Conservation (phyloP, 495 filamentous ascomycete genomes). For the Aspergillus carlsbadensis region DNA sequence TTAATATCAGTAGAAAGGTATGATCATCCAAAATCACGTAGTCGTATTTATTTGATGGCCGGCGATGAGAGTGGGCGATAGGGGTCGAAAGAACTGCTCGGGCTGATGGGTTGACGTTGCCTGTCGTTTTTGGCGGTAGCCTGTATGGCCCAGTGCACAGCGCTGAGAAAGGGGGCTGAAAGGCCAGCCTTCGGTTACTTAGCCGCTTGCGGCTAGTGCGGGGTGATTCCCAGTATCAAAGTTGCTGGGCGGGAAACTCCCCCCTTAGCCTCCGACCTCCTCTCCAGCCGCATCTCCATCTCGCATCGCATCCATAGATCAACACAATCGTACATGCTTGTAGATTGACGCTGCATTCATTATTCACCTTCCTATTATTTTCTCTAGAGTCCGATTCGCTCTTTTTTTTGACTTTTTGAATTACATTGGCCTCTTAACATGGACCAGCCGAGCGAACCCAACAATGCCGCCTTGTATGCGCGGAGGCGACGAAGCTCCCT, state of each 20-base stretch:
- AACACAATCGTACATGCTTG: background rate
- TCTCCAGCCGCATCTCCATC: slow-evolving; percentile 8
- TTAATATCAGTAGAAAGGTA: slow-evolving; percentile 42
- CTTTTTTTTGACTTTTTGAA: slow-evolving; percentile 1
- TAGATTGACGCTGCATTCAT: slow-evolving; percentile 1
- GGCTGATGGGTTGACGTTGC: slow-evolving; percentile 68
- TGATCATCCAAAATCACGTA: slow-evolving; percentile 55
- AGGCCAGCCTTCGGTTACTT: slow-evolving; percentile 42
- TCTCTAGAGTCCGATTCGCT: background rate
- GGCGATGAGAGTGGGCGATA: slow-evolving; percentile 50
- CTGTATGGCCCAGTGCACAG: slow-evolving; percentile 45
- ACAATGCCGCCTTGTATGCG: slow-evolving; percentile 50
- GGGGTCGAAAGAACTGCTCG: slow-evolving; percentile 46
- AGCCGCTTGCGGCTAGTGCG: slow-evolving; percentile 45
- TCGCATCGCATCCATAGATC: background rate
- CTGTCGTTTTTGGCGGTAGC: slow-evolving; percentile 39
- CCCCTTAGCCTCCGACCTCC: slow-evolving; percentile 13
- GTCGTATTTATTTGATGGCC: slow-evolving; percentile 57
- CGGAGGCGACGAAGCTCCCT: slow-evolving; percentile 56
- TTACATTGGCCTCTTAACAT: slow-evolving; percentile 21
- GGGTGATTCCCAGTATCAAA: slow-evolving; percentile 51
- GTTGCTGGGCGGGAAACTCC: slow-evolving; percentile 21
- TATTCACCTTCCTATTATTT: background rate
- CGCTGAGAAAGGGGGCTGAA: slow-evolving; percentile 33
- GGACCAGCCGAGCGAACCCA: slow-evolving; percentile 43